Base-by-base conservation (phyloP, 768 basidiomycete species). In the Phaeotremella fagi region DNA sequence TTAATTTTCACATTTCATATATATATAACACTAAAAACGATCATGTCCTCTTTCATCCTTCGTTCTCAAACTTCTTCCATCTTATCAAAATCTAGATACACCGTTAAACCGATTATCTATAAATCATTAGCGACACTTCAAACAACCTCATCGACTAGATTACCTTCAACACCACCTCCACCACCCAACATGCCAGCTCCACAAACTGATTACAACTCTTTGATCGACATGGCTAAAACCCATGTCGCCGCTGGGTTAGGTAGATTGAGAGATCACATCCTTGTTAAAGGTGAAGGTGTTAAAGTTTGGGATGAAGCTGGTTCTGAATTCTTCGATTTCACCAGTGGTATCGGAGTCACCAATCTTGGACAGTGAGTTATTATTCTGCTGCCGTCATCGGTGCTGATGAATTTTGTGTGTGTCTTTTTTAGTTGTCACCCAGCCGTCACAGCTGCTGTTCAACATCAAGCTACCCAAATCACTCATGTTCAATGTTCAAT, bases 261-360 rank as follows among this genome's bases (percentile, higher is more conserved):
- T 41, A 43, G 75, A 25, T 33, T 75, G 45, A 56, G 61, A 24
- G 72, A 75, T 42, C 63, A 68, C 36, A 61, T 75, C 50, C 65
- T 75, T 43, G 66, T 73, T 47, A 68, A 64, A 45, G 73, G 70
- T 24, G 55, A 69, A 61, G 88, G 89, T 14, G 83, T 86, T 1
- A 87, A 86, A 60, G 81, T 89, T 49, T 76, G 77, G 25, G 83
- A 85, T 50, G 80, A 84, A 25, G 85, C 89, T 58, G 90, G 88
- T 2, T 79, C 81, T 53, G 81, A 78, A 63, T 69, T 87, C 68
- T 78, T 95, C 45, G 91, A 95, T 72, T 91, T 92, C 65, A 90
- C 86, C 11, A 82, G 81, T 64, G 90, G 90, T 9, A 92, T 73
- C 48, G 64, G 87, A 25, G 90, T 94, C 1, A 87, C 88, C 1